phyloP scores from a whole-genome alignment of 169 alveolate species.

The Cryptosporidium muris region DNA sequence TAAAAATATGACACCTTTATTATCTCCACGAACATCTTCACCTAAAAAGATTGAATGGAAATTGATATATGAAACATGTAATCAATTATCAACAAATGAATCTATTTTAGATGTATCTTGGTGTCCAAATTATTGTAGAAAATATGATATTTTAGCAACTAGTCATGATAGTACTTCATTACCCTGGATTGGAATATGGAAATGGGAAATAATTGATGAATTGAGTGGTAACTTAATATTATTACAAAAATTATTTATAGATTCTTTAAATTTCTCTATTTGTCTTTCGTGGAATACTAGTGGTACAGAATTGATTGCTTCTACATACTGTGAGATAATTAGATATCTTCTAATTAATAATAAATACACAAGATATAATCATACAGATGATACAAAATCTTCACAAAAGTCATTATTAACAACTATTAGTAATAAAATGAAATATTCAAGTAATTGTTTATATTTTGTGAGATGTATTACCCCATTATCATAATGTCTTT shows the following conservation, averaged over 20 bases:
- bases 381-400: background rate
- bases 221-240: conserved; percentile 12
- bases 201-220: conserved; percentile 19
- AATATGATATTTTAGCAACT: conserved; percentile 54
- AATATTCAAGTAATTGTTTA: background rate
- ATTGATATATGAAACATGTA: background rate
- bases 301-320: conserved; percentile 64
- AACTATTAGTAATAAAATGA: background rate
- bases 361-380: background rate
- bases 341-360: conserved; percentile 29
- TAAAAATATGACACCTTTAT: no score
- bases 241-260: conserved; percentile 21
- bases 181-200: conserved; percentile 71
- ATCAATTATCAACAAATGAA: background rate
- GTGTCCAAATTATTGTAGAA: conserved; percentile 67
- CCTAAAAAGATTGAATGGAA: no score
- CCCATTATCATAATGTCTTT: background rate
- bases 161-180: conserved; percentile 12
- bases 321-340: conserved; percentile 21
- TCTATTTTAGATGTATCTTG: conserved; percentile 28
- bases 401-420: background rate
- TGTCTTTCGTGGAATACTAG: conserved; percentile 47
- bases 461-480: background rate
- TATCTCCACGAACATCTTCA: no score
- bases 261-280: conserved; percentile 9